A percentile compares a stretch with the other conserved stretches of the same genome.
Conservation (phyloP, 2,329 filamentous ascomycete genomes). For the Penicillium sp. region DNA sequence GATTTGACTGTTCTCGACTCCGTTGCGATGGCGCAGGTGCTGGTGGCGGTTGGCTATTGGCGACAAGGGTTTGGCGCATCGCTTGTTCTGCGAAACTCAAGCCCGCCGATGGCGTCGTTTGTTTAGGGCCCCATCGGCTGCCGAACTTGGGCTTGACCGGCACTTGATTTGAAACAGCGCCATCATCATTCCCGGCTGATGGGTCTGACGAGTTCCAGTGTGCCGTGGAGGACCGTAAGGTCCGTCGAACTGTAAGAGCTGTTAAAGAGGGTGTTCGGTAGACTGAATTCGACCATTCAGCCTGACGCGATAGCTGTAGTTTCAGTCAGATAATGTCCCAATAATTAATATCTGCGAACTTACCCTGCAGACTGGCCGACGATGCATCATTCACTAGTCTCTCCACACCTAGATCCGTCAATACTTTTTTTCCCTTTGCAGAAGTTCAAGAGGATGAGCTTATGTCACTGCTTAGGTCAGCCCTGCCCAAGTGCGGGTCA, state of each 20-base stretch:
- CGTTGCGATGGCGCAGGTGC: background rate
- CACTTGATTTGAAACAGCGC: conserved; percentile 11
- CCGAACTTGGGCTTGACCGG: conserved; percentile 30
- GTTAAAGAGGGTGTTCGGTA: conserved; percentile 24
- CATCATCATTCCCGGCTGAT: conserved; percentile 21
- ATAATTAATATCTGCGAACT: background rate
- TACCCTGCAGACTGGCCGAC: conserved; percentile 35
- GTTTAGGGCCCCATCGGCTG: conserved; percentile 21
- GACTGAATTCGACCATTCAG: conserved; percentile 40
- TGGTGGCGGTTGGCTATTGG: conserved; percentile 13
- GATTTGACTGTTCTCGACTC: background rate
- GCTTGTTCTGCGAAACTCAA: conserved; percentile 35
- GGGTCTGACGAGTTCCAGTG: conserved; percentile 28
- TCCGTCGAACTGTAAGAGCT: conserved; percentile 28
- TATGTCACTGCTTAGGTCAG: conserved; percentile 13
- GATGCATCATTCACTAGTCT: conserved; percentile 32
- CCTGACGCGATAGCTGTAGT: conserved; percentile 36
- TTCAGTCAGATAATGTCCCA: background rate
- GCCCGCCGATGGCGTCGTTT: conserved; percentile 20
- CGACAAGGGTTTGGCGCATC: conserved; percentile 30
- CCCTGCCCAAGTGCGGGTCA: too few species aligned
- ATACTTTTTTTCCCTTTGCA: conserved; percentile 15
- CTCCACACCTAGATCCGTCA: conserved; percentile 17
- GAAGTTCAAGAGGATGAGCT: conserved; percentile 14
- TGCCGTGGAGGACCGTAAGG: conserved; percentile 34